Conservation (phyloP, 139 green algal species). For the Chlorella vulgaris region DNA sequence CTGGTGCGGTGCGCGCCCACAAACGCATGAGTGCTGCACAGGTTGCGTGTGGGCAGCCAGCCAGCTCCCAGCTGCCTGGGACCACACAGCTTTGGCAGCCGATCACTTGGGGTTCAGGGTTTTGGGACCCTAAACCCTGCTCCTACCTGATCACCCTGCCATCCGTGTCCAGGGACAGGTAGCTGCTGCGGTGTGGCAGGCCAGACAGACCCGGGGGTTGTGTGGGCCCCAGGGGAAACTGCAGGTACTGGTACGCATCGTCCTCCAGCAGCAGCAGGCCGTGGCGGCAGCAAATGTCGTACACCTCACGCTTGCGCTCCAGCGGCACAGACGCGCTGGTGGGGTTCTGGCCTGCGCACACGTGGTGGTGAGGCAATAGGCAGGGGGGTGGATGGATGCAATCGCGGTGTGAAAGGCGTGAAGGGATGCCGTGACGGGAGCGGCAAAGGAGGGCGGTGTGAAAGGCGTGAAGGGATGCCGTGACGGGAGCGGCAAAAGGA, state of each 20-base stretch:
- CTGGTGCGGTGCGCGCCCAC: background rate
- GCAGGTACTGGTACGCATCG: conserved; percentile 83
- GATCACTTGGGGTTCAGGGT: too few species aligned
- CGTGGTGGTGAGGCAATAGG: background rate
- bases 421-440: background rate
- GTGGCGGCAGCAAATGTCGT: conserved; percentile 51
- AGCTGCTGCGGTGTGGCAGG: conserved; percentile 27
- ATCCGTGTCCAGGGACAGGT: conserved; percentile 70
- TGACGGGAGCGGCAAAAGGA: background rate
- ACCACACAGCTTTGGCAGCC: background rate
- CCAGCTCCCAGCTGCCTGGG: background rate
- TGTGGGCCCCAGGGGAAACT: conserved; percentile 38
- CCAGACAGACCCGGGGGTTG: background rate
- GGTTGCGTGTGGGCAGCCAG: background rate
- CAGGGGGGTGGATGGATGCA: background rate
- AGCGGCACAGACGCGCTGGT: conserved; percentile 56
- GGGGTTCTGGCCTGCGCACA: conserved; percentile 75
- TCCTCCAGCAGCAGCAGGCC: conserved; percentile 75
- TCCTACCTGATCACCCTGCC: conserved; percentile 61
- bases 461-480: background rate
- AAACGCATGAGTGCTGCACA: too few species aligned
- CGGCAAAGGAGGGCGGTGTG: too few species aligned
- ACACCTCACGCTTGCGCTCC: conserved; percentile 60
- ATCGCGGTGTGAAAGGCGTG: background rate
- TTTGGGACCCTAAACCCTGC: background rate